Evolutionary conservation across 2,329 filamentous ascomycete species (phyloP).

Genomic region (Epichloe hybrida): DNA sequence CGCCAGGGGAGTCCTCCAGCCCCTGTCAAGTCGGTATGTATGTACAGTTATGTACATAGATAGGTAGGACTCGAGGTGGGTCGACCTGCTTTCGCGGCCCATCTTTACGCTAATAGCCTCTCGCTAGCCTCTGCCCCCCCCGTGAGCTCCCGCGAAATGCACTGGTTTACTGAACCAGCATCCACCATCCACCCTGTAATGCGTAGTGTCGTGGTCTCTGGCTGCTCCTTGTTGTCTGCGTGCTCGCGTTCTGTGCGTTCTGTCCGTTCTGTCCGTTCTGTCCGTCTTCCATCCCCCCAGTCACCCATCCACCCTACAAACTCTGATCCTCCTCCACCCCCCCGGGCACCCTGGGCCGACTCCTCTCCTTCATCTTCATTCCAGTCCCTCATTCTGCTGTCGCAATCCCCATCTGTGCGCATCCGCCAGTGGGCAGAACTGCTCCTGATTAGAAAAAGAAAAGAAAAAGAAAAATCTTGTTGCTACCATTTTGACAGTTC

Average conservation of each 20-base stretch:
- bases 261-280: too few relatives aligned
- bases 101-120: not conserved
- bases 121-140: not conserved
- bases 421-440: conserved; percentile 5
- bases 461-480: not conserved
- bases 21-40: not conserved
- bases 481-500: conserved; percentile 2
- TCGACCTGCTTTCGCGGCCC: not conserved
- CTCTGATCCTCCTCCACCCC: conserved; percentile 7
- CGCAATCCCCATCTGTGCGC: conserved; percentile 10
- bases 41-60: too few relatives aligned
- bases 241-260: not conserved
- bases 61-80: not conserved
- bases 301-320: conserved; percentile 1
- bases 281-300: not conserved
- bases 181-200: too few relatives aligned
- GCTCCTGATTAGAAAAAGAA: not conserved
- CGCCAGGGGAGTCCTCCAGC: not conserved
- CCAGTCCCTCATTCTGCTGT: conserved; percentile 21
- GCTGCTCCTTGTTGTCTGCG: not conserved
- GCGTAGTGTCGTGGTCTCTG: not conserved
- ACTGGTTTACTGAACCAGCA: too few relatives aligned
- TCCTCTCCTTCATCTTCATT: conserved; percentile 15
- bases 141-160: not conserved
- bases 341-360: conserved; percentile 9